Conservation (phyloP, 140 eudicot genomes). For the Ambrosia hybrid region DNA sequence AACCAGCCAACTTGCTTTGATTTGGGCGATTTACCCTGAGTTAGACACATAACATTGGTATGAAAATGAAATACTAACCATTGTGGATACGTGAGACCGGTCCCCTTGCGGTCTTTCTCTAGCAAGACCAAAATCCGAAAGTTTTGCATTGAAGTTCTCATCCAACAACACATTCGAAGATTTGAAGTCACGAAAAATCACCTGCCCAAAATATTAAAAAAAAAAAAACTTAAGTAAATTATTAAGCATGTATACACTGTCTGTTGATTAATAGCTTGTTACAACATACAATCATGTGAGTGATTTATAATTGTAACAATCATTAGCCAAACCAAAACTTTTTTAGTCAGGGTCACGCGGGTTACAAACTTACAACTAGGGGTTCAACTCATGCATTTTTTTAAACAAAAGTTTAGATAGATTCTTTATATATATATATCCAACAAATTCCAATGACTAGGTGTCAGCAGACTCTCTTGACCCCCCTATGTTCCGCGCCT, state of each 20-base stretch:
- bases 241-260: background rate
- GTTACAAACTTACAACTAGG: no score
- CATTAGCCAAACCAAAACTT: no score
- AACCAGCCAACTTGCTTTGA: background rate
- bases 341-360: no score
- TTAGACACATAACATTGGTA: background rate
- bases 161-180: constrained; percentile 85
- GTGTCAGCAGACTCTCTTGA: no score
- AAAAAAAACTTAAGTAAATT: background rate
- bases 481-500: no score
- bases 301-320: background rate
- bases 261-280: background rate
- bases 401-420: no score
- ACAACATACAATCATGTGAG: background rate
- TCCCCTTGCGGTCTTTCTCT: constrained; percentile 91
- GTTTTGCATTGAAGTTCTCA: constrained; percentile 64
- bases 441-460: background rate
- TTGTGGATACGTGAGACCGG: constrained; percentile 81
- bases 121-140: constrained; percentile 97
- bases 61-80: constrained; percentile 42
- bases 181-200: constrained; percentile 91
- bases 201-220: constrained; percentile 35
- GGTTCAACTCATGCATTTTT: no score
- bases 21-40: background rate
- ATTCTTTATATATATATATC: no score